Conservation (phyloP, 2,329 filamentous ascomycete species). For the Ascochyta lentis region DNA sequence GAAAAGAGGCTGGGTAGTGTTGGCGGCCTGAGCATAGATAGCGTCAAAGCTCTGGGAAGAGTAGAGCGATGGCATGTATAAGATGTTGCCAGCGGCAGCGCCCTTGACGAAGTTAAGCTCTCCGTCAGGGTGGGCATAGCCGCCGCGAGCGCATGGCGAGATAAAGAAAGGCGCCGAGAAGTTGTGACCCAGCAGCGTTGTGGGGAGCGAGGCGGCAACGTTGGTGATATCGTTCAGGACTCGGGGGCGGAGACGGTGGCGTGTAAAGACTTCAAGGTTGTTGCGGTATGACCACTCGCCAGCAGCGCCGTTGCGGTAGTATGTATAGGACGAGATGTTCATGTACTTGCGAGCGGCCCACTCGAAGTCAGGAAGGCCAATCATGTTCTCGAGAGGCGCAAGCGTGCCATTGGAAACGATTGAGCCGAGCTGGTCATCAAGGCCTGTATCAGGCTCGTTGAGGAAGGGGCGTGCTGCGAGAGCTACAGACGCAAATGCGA, state of each 20-base stretch:
- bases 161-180: constrained; percentile 65
- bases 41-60: constrained; percentile 43
- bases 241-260: constrained; percentile 58
- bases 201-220: constrained; percentile 48
- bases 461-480: constrained; percentile 44
- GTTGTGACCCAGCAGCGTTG: constrained; percentile 61
- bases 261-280: constrained; percentile 62
- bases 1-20: constrained; percentile 47
- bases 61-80: constrained; percentile 57
- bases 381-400: constrained; percentile 54
- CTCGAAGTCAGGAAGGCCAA: constrained; percentile 63
- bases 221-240: constrained; percentile 58
- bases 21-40: constrained; percentile 35
- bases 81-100: constrained; percentile 57
- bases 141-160: constrained; percentile 50
- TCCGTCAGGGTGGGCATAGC: constrained; percentile 54
- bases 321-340: constrained; percentile 59
- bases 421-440: constrained; percentile 34
- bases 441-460: constrained; percentile 47
- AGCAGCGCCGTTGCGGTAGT: constrained; percentile 63
- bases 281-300: constrained; percentile 65
- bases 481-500: constrained; percentile 33
- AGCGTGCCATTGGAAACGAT: constrained; percentile 44
- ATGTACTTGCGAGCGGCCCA: constrained; percentile 60
- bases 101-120: constrained; percentile 60